phyloP scores from a whole-genome alignment of 306 rosid genomes.

The Quercus alba region DNA sequence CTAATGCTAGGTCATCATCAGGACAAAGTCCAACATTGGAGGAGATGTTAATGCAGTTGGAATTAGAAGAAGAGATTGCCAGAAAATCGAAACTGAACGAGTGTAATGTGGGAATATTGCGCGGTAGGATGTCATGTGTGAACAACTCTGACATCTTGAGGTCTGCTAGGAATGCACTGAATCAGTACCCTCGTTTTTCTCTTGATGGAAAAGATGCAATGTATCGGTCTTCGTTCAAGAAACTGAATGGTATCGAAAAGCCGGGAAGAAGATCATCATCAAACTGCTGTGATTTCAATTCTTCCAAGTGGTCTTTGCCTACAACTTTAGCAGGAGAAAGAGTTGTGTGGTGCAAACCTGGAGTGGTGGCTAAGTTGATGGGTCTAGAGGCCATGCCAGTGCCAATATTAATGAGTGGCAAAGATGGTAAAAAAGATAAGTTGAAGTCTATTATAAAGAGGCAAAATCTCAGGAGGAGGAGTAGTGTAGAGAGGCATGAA shows the following conservation, averaged over 20 bases:
- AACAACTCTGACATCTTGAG: constrained; percentile 76
- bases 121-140: constrained; percentile 71
- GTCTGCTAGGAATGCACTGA: constrained; percentile 85
- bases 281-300: constrained; percentile 9
- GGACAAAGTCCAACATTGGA: constrained; percentile 54
- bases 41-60: constrained; percentile 63
- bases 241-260: constrained; percentile 11
- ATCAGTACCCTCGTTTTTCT: constrained; percentile 90
- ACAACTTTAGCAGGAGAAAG: constrained; percentile 64
- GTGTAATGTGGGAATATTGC: constrained; percentile 11
- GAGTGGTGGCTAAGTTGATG: constrained; percentile 88
- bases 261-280: constrained; percentile 22
- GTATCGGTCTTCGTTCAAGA: constrained; percentile 75
- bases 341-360: constrained; percentile 86
- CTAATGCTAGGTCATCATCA: background rate
- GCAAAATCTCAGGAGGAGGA: constrained; percentile 40
- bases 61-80: constrained; percentile 66
- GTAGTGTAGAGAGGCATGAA: constrained; percentile 28
- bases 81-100: constrained; percentile 41
- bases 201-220: constrained; percentile 92
- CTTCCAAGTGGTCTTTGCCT: constrained; percentile 34
- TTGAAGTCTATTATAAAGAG: constrained; percentile 25
- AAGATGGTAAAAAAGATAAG: constrained; percentile 29
- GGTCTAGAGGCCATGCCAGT: constrained; percentile 86
- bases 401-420: constrained; percentile 25